These are phyloP conservation scores for Clavaria fumosa DNA, from an alignment of 768 basidiomycete species.

Conservation along the genomic window DNA sequence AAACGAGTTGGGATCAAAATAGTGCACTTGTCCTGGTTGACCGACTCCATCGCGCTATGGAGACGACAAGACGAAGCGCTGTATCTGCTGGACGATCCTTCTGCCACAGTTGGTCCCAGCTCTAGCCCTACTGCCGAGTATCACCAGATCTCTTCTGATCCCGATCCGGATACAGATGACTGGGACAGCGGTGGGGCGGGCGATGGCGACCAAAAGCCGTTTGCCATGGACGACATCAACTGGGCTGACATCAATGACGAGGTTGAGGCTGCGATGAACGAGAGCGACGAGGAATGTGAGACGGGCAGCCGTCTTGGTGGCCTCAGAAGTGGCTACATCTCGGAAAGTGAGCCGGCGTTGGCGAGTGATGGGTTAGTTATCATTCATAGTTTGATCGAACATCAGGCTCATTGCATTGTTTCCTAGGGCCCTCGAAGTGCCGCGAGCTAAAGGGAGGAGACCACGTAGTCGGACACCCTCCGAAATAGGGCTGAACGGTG, in stretches of 20 bases:
- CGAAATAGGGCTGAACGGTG: slow-evolving; percentile 29
- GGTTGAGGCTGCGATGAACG: slow-evolving; percentile 75
- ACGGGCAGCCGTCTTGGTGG: slow-evolving; percentile 24
- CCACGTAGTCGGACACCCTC: slow-evolving; percentile 59
- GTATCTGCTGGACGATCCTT: slow-evolving; percentile 56
- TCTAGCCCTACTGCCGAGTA: slow-evolving; percentile 24
- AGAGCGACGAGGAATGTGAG: slow-evolving; percentile 51
- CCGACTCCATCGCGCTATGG: slow-evolving; percentile 85
- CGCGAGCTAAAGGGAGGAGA: slow-evolving; percentile 41
- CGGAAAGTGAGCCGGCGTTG: slow-evolving; percentile 33
- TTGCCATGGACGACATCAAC: slow-evolving; percentile 50
- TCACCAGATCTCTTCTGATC: slow-evolving; percentile 45
- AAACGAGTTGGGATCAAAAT: slow-evolving; percentile 65
- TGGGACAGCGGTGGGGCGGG: slow-evolving; percentile 33
- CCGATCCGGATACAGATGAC: slow-evolving; percentile 53
- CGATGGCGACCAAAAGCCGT: slow-evolving; percentile 17
- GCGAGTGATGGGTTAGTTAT: slow-evolving; percentile 36
- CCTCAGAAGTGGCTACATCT: slow-evolving; percentile 26
- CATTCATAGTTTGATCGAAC: slow-evolving; percentile 21
- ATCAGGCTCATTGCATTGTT: slow-evolving; percentile 8
- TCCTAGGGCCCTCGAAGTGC: slow-evolving; percentile 8
- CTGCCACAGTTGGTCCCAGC: slow-evolving; percentile 20
- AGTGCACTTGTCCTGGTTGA: slow-evolving; percentile 84
- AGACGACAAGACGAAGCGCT: slow-evolving; percentile 58
- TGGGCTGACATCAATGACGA: slow-evolving; percentile 80